These are phyloP conservation scores for Limnanthes douglasii DNA, from an alignment of 345 rosid genomes.

Conservation along the genomic window DNA sequence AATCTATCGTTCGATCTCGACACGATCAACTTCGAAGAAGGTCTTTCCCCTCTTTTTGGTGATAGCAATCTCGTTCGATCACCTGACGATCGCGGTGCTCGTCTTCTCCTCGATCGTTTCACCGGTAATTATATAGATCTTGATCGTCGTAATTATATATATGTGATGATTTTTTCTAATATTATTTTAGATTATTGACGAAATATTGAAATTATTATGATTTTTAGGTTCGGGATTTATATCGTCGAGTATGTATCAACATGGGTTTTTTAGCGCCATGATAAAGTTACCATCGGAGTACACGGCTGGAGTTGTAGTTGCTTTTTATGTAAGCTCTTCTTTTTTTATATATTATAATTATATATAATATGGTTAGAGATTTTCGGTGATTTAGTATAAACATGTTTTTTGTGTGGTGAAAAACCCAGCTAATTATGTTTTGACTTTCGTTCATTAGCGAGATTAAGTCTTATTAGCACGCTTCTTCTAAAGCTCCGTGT, in stretches of 20 bases:
- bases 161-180: background rate
- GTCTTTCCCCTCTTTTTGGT: constrained; percentile 73
- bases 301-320: constrained; percentile 82
- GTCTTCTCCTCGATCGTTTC: constrained; percentile 73
- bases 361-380: too few species aligned
- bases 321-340: constrained; percentile 51
- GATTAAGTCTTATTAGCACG: too few species aligned
- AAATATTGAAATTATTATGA: background rate
- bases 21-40: constrained; percentile 60
- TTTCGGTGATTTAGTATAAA: too few species aligned
- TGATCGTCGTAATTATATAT: background rate
- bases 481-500: too few species aligned
- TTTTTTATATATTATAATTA: background rate
- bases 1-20: too few species aligned
- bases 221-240: constrained; percentile 76
- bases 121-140: constrained; percentile 28
- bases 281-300: constrained; percentile 74
- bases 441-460: too few species aligned
- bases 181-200: background rate
- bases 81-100: constrained; percentile 52
- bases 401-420: too few species aligned
- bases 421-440: too few species aligned
- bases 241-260: constrained; percentile 63
- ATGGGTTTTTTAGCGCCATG: constrained; percentile 82
- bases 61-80: constrained; percentile 70